Percentiles rank a stretch among this genome's conserved stretches.
These are phyloP conservation scores for Eremothecium gossypii DNA, from an alignment of 1,139 yeast genomes.

Conservation along the genomic window DNA sequence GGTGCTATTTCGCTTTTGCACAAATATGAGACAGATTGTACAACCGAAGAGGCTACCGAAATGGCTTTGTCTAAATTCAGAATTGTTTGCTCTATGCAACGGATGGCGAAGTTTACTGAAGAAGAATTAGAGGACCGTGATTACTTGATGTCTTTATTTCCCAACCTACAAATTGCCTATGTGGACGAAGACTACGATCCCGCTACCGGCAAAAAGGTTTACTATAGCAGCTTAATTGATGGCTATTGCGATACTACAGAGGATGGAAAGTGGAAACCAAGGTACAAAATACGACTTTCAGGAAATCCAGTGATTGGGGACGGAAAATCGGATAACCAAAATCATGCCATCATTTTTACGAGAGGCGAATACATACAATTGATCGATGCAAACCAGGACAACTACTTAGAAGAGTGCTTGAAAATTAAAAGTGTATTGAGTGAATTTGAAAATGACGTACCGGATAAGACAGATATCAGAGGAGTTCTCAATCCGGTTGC, in stretches of 20 bases:
- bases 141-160: conserved; percentile 61
- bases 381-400: conserved; percentile 70
- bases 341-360: conserved; percentile 59
- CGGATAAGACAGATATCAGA: conserved; percentile 19
- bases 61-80: conserved; percentile 70
- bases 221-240: conserved; percentile 61
- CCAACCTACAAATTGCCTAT: conserved; percentile 64
- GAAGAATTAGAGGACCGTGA: conserved; percentile 66
- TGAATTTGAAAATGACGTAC: conserved; percentile 42
- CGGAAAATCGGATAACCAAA: conserved; percentile 71
- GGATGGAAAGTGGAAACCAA: conserved; percentile 62
- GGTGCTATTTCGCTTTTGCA: conserved; percentile 63
- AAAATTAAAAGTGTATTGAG: conserved; percentile 64
- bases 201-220: conserved; percentile 55
- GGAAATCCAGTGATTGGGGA: conserved; percentile 74
- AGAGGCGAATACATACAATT: conserved; percentile 70
- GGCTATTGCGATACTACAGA: conserved; percentile 61
- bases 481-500: conserved; percentile 44
- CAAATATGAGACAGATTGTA: conserved; percentile 64
- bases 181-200: conserved; percentile 57
- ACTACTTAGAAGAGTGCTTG: conserved; percentile 65
- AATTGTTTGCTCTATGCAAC: conserved; percentile 67
- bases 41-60: conserved; percentile 51
- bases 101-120: conserved; percentile 54
- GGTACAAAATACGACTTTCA: conserved; percentile 58